phyloP scores from a whole-genome alignment of 2,329 filamentous ascomycete species.

The Gnomoniopsis smithogilvyi region DNA sequence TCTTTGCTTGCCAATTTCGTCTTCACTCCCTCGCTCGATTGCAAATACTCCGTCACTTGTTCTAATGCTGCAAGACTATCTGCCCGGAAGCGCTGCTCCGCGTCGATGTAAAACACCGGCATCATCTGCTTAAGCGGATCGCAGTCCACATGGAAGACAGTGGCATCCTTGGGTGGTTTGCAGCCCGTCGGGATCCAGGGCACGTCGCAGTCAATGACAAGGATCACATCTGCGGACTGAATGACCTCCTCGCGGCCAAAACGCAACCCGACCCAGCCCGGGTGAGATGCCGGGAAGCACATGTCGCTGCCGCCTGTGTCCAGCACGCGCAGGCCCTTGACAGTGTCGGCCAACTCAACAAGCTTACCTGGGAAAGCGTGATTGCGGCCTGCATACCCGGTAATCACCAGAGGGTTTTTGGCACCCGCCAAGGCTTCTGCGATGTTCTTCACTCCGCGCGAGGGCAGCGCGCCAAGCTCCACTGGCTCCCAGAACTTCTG shows the following conservation, averaged over 20 bases:
- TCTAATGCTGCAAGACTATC: constrained; percentile 62
- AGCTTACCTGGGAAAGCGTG: constrained; percentile 58
- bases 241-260: constrained; percentile 74
- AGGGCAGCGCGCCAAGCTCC: constrained; percentile 58
- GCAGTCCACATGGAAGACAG: constrained; percentile 62
- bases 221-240: constrained; percentile 74
- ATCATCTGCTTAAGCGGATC: constrained; percentile 70
- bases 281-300: constrained; percentile 73
- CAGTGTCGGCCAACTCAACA: constrained; percentile 63
- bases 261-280: constrained; percentile 64
- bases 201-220: constrained; percentile 86
- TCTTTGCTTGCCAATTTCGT: constrained; percentile 36
- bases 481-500: constrained; percentile 70
- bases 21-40: constrained; percentile 38
- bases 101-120: constrained; percentile 68
- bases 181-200: constrained; percentile 86
- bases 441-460: constrained; percentile 53
- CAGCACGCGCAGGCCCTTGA: constrained; percentile 68
- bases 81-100: constrained; percentile 63
- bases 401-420: constrained; percentile 65
- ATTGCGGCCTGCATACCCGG: constrained; percentile 69
- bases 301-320: constrained; percentile 78
- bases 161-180: constrained; percentile 48
- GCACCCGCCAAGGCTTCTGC: constrained; percentile 61
- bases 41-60: constrained; percentile 65